These are phyloP conservation scores for Pythium volutum DNA, from an alignment of 352 stramenopile species.

Conservation along the genomic window DNA sequence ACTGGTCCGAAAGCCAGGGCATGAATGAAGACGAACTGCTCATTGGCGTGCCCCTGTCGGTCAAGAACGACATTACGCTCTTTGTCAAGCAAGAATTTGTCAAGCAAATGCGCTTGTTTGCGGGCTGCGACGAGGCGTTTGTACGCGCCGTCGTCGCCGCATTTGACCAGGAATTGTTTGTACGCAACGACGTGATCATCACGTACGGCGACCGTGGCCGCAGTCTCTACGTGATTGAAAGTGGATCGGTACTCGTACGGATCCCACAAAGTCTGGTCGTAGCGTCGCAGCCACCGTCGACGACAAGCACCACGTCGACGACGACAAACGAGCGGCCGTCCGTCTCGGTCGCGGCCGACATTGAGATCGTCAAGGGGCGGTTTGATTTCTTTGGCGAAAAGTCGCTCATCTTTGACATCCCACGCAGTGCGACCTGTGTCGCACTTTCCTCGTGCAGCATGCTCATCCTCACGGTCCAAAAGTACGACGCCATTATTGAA, in stretches of 20 bases:
- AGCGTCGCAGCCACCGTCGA: not conserved
- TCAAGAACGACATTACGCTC: slow-evolving; percentile 60
- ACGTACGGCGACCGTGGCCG: slow-evolving; percentile 50
- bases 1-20: slow-evolving; percentile 66
- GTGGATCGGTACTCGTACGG: slow-evolving; percentile 34
- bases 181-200: slow-evolving; percentile 76
- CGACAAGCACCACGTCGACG: not conserved
- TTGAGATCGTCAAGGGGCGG: slow-evolving; percentile 39
- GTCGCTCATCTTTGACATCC: slow-evolving; percentile 41
- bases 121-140: slow-evolving; percentile 54
- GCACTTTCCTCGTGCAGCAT: slow-evolving; percentile 40
- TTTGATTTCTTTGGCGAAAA: slow-evolving; percentile 51
- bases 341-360: not conserved
- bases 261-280: slow-evolving; percentile 22
- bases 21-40: slow-evolving; percentile 60
- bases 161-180: slow-evolving; percentile 72
- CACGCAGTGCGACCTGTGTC: slow-evolving; percentile 40
- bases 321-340: not conserved
- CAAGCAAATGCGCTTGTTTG: slow-evolving; percentile 58
- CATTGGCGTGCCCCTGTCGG: slow-evolving; percentile 41
- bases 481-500: slow-evolving; percentile 42
- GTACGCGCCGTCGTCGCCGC: slow-evolving; percentile 52
- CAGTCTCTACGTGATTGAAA: slow-evolving; percentile 72
- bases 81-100: slow-evolving; percentile 57
- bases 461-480: slow-evolving; percentile 41